Evolutionary conservation across 2,329 filamentous ascomycete genomes (phyloP).

Genomic region (Fusarium sublunatum): DNA sequence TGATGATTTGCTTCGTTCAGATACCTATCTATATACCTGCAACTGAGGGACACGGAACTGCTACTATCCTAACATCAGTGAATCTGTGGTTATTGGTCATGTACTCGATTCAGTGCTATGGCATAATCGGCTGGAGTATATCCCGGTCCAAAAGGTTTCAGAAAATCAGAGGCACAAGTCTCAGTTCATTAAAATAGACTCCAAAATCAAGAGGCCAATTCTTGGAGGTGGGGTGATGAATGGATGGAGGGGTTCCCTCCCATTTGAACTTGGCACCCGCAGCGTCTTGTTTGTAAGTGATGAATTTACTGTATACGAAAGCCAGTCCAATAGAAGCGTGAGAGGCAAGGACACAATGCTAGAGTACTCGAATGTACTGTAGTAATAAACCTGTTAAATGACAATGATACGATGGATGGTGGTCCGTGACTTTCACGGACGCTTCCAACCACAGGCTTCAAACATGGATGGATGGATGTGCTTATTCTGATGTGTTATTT

Average conservation of each 20-base stretch:
- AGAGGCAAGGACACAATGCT: too few species aligned
- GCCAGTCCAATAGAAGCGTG: too few species aligned
- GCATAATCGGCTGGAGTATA: too few species aligned
- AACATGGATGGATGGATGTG: constrained; percentile 13
- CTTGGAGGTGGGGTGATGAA: constrained; percentile 29
- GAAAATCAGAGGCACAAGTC: too few species aligned
- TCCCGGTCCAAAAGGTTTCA: too few species aligned
- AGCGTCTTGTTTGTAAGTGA: constrained; percentile 27
- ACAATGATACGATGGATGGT: neutral
- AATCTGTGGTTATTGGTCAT: constrained; percentile 4
- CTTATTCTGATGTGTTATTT: neutral
- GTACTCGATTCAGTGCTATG: neutral
- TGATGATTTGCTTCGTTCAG: constrained; percentile 17
- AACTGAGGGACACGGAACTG: constrained; percentile 8
- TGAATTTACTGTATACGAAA: neutral
- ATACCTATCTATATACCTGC: constrained; percentile 8
- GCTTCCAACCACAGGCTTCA: constrained; percentile 29
- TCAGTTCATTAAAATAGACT: too few species aligned
- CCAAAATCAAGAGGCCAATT: neutral
- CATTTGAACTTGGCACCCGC: constrained; percentile 17
- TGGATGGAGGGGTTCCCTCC: constrained; percentile 30
- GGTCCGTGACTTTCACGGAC: constrained; percentile 2
- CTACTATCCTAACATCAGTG: neutral
- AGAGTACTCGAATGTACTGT: too few species aligned
- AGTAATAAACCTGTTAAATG: too few species aligned